phyloP scores from a whole-genome alignment of 345 rosid genomes.

The Brassica cretica region DNA sequence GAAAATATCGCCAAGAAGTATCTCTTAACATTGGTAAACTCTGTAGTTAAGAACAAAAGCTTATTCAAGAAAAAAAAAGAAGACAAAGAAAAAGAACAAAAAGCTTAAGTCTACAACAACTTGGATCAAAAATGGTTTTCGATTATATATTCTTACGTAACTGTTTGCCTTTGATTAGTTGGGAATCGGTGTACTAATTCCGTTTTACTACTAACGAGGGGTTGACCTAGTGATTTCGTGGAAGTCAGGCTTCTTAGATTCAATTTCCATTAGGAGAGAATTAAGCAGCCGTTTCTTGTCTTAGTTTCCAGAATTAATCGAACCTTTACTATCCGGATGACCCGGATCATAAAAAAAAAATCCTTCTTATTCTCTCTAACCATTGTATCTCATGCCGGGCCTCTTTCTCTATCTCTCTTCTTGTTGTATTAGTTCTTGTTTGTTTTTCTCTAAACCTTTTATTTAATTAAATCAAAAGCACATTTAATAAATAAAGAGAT shows the following conservation, averaged over 20 bases:
- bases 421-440: neutral
- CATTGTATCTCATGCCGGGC: neutral
- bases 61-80: too few species aligned
- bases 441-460: neutral
- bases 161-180: neutral
- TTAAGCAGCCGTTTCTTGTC: too few species aligned
- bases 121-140: neutral
- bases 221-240: too few species aligned
- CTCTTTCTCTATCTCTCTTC: neutral
- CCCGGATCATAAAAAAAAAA: too few species aligned
- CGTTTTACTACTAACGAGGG: too few species aligned
- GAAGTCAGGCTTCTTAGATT: too few species aligned
- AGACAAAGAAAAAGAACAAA: too few species aligned
- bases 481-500: neutral
- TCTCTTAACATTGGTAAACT: neutral
- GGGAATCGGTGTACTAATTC: neutral
- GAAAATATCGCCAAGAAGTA: neutral
- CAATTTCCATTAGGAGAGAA: too few species aligned
- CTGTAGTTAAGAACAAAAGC: neutral
- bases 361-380: neutral
- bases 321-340: too few species aligned
- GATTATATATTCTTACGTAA: neutral
- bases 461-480: neutral
- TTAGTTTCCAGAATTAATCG: too few species aligned
- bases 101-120: too few species aligned